These are phyloP conservation scores for Apiospora aurea DNA, from an alignment of 2,329 filamentous ascomycete genomes.

Conservation along the genomic window DNA sequence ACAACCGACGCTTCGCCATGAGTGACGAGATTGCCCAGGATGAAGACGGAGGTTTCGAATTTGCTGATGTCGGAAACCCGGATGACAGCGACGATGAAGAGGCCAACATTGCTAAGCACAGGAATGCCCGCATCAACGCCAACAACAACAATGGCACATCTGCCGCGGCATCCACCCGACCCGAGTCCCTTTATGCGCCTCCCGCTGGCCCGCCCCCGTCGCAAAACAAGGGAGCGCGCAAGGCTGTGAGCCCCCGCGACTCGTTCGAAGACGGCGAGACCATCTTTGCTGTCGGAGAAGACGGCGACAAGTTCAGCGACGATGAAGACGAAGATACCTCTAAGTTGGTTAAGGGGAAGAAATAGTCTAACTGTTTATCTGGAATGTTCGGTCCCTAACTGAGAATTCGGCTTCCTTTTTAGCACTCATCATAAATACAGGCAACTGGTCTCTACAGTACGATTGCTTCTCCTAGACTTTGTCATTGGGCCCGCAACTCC, in stretches of 20 bases:
- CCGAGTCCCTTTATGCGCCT: slow-evolving; percentile 28
- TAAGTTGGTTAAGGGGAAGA: slow-evolving; percentile 22
- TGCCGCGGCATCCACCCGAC: background rate
- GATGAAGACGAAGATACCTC: slow-evolving; percentile 60
- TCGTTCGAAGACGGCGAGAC: slow-evolving; percentile 84
- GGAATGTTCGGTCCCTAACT: background rate
- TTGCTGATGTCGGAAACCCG: slow-evolving; percentile 85
- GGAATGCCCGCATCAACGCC: slow-evolving; percentile 35
- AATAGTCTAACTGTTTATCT: background rate
- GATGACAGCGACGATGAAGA: slow-evolving; percentile 70
- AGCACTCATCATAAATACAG: no score
- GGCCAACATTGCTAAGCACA: slow-evolving; percentile 52
- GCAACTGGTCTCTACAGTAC: background rate
- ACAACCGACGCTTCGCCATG: slow-evolving; percentile 98
- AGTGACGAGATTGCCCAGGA: slow-evolving; percentile 99
- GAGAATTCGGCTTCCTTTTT: background rate
- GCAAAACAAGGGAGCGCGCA: slow-evolving; percentile 33
- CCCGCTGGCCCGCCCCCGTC: slow-evolving; percentile 34
- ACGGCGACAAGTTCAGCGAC: slow-evolving; percentile 81
- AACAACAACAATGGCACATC: slow-evolving; percentile 32
- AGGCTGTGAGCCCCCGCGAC: slow-evolving; percentile 62
- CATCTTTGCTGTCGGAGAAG: slow-evolving; percentile 93
- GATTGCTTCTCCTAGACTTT: background rate
- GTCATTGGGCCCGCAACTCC: background rate
- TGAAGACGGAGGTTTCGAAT: slow-evolving; percentile 93